A percentile compares a stretch with the other conserved stretches of the same genome.
These are phyloP conservation scores for Grigorovia transvaalensis DNA, from an alignment of 805 yeast genomes.

Conservation along the genomic window DNA sequence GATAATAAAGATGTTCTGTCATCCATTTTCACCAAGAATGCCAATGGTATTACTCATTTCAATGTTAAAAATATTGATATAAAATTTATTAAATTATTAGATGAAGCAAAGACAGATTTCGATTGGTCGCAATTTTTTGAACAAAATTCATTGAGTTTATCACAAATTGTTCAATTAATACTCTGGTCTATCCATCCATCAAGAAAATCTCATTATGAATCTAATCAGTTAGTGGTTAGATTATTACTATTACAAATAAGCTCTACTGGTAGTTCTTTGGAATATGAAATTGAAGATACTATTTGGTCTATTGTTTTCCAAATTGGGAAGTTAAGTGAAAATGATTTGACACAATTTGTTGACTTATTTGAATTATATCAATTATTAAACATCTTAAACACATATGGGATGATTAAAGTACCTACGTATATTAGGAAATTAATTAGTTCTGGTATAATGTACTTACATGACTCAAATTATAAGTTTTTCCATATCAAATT, in stretches of 20 bases:
- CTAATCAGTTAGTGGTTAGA: constrained; percentile 23
- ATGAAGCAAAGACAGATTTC: constrained; percentile 20
- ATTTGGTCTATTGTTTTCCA: constrained; percentile 30
- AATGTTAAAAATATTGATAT: constrained; percentile 17
- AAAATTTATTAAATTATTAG: constrained; percentile 16
- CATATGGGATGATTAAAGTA: constrained; percentile 36
- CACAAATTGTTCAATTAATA: constrained; percentile 22
- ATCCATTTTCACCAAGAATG: background rate
- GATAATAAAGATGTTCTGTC: background rate
- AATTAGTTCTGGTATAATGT: constrained; percentile 79
- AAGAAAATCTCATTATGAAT: constrained; percentile 21
- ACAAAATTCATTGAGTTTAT: constrained; percentile 14
- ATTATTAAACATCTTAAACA: constrained; percentile 33
- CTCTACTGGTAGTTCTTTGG: constrained; percentile 17
- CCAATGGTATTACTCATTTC: constrained; percentile 24
- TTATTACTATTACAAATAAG: constrained; percentile 21
- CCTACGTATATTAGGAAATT: constrained; percentile 62
- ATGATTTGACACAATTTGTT: constrained; percentile 10
- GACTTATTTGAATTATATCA: constrained; percentile 33
- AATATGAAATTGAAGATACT: constrained; percentile 30
- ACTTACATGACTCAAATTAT: constrained; percentile 43
- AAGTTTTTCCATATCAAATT: constrained; percentile 44
- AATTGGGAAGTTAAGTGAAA: constrained; percentile 29
- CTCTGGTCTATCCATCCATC: constrained; percentile 28
- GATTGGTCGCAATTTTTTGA: constrained; percentile 27